Evolutionary conservation across 139 green algal species (phyloP).

Genomic region (Microglena sp.): DNA sequence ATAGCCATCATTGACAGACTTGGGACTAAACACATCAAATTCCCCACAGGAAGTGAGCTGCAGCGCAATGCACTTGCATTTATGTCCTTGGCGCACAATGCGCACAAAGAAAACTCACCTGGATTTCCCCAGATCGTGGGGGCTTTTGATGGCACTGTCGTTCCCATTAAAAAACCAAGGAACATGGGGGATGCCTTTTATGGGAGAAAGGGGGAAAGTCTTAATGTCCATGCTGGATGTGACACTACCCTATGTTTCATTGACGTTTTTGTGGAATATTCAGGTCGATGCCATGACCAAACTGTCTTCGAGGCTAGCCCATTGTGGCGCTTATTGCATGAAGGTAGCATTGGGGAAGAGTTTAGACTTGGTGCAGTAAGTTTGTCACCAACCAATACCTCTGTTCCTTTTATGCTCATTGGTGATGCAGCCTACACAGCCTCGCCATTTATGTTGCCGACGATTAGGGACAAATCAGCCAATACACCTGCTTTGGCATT

Average conservation of each 20-base stretch:
- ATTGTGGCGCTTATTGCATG: not conserved
- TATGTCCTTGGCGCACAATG: not conserved
- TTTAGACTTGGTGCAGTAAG: not conserved
- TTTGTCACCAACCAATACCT: not conserved
- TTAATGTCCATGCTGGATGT: not conserved
- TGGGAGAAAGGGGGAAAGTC: not conserved
- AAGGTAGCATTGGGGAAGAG: not conserved
- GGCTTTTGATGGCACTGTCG: not conserved
- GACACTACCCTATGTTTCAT: not conserved
- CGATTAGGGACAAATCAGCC: not conserved
- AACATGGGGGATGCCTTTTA: not conserved
- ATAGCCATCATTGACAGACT: not conserved
- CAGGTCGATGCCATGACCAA: not conserved
- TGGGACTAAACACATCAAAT: not conserved
- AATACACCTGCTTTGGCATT: not conserved
- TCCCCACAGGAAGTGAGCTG: not conserved
- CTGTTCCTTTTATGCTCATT: not conserved
- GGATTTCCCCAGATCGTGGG: not conserved
- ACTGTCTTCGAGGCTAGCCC: not conserved
- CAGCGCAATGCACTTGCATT: not conserved
- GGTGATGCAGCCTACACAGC: not conserved
- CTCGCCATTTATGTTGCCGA: not conserved
- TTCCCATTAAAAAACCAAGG: not conserved
- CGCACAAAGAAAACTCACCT: not conserved
- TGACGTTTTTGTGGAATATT: not conserved